Evolutionary conservation across 768 basidiomycete genomes (phyloP).

Genomic region (Nidularia pulvinata): DNA sequence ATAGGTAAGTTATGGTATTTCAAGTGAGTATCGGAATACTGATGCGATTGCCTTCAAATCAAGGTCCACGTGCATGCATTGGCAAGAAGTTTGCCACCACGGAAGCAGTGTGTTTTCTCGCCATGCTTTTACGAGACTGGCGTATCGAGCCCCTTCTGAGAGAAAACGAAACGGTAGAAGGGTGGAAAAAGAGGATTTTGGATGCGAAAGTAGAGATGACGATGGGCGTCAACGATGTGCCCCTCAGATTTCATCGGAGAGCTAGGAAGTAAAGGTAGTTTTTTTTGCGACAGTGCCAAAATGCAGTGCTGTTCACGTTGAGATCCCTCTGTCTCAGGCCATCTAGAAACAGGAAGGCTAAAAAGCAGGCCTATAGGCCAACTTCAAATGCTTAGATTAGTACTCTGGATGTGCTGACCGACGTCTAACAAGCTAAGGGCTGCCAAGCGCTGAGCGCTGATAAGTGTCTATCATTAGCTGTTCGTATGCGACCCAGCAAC

Average conservation of each 20-base stretch:
- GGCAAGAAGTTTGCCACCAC: conserved; percentile 55
- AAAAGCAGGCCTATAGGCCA: too few species aligned
- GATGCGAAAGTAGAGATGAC: background rate
- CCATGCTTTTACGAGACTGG: conserved; percentile 51
- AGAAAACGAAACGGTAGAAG: conserved; percentile 30
- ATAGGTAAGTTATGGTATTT: conserved; percentile 24
- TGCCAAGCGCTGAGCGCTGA: too few species aligned
- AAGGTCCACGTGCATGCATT: conserved; percentile 53
- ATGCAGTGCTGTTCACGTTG: too few species aligned
- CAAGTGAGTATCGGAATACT: background rate
- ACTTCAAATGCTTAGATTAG: too few species aligned
- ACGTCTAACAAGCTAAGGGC: too few species aligned
- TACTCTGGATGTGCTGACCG: too few species aligned
- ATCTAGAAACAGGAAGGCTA: too few species aligned
- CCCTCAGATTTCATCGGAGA: background rate
- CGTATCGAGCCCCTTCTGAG: conserved; percentile 43
- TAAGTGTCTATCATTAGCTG: too few species aligned
- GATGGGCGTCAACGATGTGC: background rate
- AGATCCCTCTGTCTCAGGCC: too few species aligned
- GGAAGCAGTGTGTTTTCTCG: conserved; percentile 54
- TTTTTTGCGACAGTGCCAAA: too few species aligned
- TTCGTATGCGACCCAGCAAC: too few species aligned
- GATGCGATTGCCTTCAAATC: background rate
- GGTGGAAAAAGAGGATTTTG: conserved; percentile 30
- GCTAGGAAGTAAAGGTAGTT: background rate